These are phyloP conservation scores for Trametes gibbosa DNA, from an alignment of 768 basidiomycete species.

Conservation along the genomic window DNA sequence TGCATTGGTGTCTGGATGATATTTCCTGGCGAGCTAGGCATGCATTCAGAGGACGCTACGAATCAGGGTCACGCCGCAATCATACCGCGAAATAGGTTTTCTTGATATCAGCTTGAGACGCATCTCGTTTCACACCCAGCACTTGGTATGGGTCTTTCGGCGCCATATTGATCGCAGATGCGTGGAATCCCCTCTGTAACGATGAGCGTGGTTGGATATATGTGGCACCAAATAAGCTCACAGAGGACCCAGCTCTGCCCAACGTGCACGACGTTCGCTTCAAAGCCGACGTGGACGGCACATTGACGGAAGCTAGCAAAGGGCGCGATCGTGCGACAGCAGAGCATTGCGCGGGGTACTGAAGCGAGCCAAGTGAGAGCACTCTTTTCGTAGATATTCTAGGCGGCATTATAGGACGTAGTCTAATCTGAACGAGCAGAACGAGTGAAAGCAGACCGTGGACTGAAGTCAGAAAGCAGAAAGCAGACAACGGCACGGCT, in stretches of 20 bases:
- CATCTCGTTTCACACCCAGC: constrained; percentile 85
- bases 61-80: constrained; percentile 19
- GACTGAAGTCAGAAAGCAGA: neutral
- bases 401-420: constrained; percentile 27
- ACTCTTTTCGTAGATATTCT: constrained; percentile 36
- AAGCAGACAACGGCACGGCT: neutral
- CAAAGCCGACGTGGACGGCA: neutral
- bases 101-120: constrained; percentile 87
- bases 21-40: constrained; percentile 89
- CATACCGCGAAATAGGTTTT: constrained; percentile 94
- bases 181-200: constrained; percentile 71
- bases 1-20: constrained; percentile 96
- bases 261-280: constrained; percentile 1
- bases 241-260: constrained; percentile 9
- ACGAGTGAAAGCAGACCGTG: neutral
- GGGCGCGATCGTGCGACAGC: constrained; percentile 3
- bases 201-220: neutral
- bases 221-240: neutral
- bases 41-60: constrained; percentile 1
- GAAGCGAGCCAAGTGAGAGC: constrained; percentile 19
- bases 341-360: constrained; percentile 1
- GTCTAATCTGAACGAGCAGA: constrained; percentile 12
- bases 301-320: constrained; percentile 8
- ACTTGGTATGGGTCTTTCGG: constrained; percentile 87
- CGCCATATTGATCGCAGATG: constrained; percentile 50